phyloP scores from a whole-genome alignment of 345 rosid species.

The Murraya paniculata region DNA sequence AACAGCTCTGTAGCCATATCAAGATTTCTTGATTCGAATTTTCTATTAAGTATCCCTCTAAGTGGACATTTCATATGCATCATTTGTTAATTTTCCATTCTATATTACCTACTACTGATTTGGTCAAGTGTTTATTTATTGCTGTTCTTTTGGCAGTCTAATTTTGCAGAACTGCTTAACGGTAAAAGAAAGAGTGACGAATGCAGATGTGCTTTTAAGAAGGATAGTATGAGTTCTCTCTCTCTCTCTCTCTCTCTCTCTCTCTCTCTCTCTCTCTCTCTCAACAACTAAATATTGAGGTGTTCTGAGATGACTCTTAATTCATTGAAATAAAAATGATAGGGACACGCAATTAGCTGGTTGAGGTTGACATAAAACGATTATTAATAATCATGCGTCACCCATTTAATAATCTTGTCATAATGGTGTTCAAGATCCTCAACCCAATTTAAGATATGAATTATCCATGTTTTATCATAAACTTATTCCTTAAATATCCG shows the following conservation, averaged over 20 bases:
- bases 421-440: too few relatives aligned
- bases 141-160: slow-evolving; percentile 33
- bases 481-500: too few relatives aligned
- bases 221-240: slow-evolving; percentile 40
- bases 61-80: neutral
- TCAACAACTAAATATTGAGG: neutral
- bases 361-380: too few relatives aligned
- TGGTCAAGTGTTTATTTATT: neutral
- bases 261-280: neutral
- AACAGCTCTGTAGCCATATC: too few relatives aligned
- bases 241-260: slow-evolving; percentile 4
- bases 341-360: too few relatives aligned
- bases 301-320: neutral
- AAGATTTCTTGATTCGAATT: too few relatives aligned
- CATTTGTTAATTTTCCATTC: neutral
- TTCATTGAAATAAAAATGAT: neutral
- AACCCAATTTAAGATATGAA: too few relatives aligned
- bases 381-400: too few relatives aligned
- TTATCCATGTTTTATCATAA: too few relatives aligned
- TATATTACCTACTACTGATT: neutral
- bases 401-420: too few relatives aligned
- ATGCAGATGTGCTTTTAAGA: slow-evolving; percentile 42
- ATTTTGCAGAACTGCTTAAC: slow-evolving; percentile 29
- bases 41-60: neutral
- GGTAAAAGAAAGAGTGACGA: slow-evolving; percentile 36